Percentiles rank a stretch among this genome's conserved stretches.
These are phyloP conservation scores for Blastocladiella britannica DNA, from an alignment of 192 early-diverging fungal species.

Conservation along the genomic window DNA sequence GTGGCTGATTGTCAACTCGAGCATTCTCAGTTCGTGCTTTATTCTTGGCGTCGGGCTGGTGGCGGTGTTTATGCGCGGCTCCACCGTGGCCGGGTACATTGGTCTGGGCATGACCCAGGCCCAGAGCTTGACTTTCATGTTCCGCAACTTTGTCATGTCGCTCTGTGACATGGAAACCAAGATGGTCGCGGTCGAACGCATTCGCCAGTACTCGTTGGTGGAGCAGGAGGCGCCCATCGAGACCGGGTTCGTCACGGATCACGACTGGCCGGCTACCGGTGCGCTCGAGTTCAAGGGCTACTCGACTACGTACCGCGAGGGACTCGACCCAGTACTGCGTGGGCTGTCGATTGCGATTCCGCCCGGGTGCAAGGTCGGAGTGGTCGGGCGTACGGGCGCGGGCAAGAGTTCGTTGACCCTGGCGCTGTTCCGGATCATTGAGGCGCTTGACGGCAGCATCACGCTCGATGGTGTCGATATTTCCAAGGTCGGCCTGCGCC, in stretches of 20 bases:
- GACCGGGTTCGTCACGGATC: conserved; percentile 9
- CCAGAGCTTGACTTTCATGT: no score
- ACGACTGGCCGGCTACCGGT: conserved; percentile 37
- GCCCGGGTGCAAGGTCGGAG: conserved; percentile 62
- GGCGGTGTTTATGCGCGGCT: neutral
- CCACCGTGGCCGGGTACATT: no score
- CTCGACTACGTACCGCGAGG: conserved; percentile 53
- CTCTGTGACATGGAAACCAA: conserved; percentile 25
- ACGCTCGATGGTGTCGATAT: neutral
- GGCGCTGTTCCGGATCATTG: neutral
- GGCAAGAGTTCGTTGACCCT: conserved; percentile 5
- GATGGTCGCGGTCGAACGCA: conserved; percentile 42
- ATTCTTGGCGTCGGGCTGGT: neutral
- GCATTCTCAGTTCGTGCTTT: neutral
- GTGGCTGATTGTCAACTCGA: neutral
- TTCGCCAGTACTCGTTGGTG: conserved; percentile 34
- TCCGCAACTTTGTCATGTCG: no score
- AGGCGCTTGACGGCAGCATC: conserved; percentile 4
- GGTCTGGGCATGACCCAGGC: no score
- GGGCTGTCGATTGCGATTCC: conserved; percentile 46
- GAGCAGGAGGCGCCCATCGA: conserved; percentile 11
- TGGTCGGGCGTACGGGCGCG: conserved; percentile 76
- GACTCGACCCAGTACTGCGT: conserved; percentile 49
- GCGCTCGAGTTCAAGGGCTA: conserved; percentile 32
- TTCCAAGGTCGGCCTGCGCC: conserved; percentile 1